A percentile compares a stretch with the other conserved stretches of the same genome.
phyloP scores from a whole-genome alignment of 345 rosid genomes.

The Raphanus raphanistrum region DNA sequence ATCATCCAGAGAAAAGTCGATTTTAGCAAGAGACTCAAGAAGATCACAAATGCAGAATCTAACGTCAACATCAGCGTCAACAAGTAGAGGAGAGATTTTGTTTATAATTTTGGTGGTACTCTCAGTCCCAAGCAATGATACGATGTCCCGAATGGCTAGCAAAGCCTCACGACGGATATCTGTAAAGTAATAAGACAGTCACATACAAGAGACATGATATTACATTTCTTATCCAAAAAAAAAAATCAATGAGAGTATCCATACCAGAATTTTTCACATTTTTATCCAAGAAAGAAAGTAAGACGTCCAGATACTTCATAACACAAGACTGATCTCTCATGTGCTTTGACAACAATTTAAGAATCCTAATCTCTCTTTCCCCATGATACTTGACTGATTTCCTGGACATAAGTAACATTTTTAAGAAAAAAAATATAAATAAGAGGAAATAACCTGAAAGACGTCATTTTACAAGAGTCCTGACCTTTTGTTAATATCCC shows the following conservation, averaged over 20 bases:
- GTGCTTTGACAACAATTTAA: slow-evolving; percentile 65
- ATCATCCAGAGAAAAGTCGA: slow-evolving; percentile 58
- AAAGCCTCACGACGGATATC: slow-evolving; percentile 56
- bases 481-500: slow-evolving; percentile 70
- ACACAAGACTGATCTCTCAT: slow-evolving; percentile 52
- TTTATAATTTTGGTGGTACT: slow-evolving; percentile 51
- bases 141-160: slow-evolving; percentile 57
- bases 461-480: slow-evolving; percentile 4
- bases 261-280: slow-evolving; percentile 63
- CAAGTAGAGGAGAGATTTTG: slow-evolving; percentile 65
- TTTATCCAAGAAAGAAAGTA: slow-evolving; percentile 63
- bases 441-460: slow-evolving; percentile 22
- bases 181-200: slow-evolving; percentile 41
- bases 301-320: slow-evolving; percentile 62
- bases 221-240: neutral
- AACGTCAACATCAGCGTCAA: slow-evolving; percentile 55
- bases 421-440: neutral
- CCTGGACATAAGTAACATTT: slow-evolving; percentile 46
- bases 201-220: slow-evolving; percentile 25
- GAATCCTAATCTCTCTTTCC: slow-evolving; percentile 60
- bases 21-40: slow-evolving; percentile 64
- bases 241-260: slow-evolving; percentile 17
- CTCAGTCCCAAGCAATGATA: slow-evolving; percentile 52
- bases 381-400: slow-evolving; percentile 66
- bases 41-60: slow-evolving; percentile 71